Evolutionary conservation across 1,284 basidiomycete species (phyloP).

Genomic region (Irpex sp.): DNA sequence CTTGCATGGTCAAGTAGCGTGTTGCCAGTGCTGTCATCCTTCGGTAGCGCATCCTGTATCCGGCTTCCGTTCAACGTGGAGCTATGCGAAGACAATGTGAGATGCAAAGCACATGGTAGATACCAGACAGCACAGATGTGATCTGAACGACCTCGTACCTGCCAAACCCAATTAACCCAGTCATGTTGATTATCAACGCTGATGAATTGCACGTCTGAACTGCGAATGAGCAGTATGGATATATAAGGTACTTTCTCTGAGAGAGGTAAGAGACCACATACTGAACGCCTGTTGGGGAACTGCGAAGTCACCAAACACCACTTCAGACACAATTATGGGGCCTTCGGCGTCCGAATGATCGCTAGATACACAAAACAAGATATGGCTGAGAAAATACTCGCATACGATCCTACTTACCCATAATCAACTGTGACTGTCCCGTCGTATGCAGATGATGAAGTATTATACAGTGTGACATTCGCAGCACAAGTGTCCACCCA

Average conservation of each 20-base stretch:
- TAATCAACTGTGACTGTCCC: background rate
- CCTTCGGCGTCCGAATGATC: conserved; percentile 1
- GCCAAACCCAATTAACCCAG: conserved; percentile 3
- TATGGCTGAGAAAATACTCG: background rate
- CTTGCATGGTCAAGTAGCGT: no score
- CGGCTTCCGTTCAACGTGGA: background rate
- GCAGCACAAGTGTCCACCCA: conserved; percentile 1
- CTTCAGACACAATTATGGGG: background rate
- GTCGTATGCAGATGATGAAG: background rate
- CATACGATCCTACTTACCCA: background rate
- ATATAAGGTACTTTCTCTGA: background rate
- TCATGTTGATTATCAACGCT: background rate
- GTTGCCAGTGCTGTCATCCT: conserved; percentile 1
- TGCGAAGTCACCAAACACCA: conserved; percentile 3
- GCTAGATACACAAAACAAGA: background rate
- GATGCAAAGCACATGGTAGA: no score
- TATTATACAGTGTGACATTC: background rate
- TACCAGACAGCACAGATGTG: no score
- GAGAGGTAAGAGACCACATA: background rate
- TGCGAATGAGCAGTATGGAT: background rate
- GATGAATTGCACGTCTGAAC: background rate
- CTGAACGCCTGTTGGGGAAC: conserved; percentile 3
- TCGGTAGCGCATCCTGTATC: background rate
- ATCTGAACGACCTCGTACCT: background rate
- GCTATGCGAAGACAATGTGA: background rate